A percentile compares a stretch with the other conserved stretches of the same genome.
These are phyloP conservation scores for Microthyrium microscopicum DNA, from an alignment of 2,329 filamentous ascomycete genomes.

Conservation along the genomic window DNA sequence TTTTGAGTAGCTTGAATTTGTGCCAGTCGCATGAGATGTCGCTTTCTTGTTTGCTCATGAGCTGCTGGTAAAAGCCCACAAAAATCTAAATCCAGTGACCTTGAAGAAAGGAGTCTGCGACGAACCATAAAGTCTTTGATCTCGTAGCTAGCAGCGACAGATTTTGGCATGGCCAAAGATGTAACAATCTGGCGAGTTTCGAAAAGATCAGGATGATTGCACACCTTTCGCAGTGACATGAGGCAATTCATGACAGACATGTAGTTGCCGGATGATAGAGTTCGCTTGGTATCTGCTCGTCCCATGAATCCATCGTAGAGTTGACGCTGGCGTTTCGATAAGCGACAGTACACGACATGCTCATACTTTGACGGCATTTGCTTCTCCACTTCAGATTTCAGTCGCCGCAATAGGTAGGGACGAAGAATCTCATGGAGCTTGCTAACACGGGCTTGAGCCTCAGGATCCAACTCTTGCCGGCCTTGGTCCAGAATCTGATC, in stretches of 20 bases:
- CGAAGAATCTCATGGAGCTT: constrained; percentile 89
- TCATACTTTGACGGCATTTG: constrained; percentile 98
- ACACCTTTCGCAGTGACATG: constrained; percentile 94
- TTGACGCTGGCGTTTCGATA: constrained; percentile 89
- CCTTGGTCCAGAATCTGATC: constrained; percentile 94
- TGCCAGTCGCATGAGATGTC: constrained; percentile 26
- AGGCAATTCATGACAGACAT: constrained; percentile 96
- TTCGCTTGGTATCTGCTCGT: constrained; percentile 74
- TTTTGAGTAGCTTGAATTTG: constrained; percentile 46
- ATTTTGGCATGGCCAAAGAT: constrained; percentile 79
- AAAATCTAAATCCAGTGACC: constrained; percentile 52
- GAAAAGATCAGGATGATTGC: constrained; percentile 95
- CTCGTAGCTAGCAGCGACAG: constrained; percentile 58
- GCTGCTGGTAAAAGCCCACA: constrained; percentile 62
- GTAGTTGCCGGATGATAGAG: constrained; percentile 82
- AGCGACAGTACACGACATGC: constrained; percentile 84
- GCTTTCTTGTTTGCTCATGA: constrained; percentile 43
- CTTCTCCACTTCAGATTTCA: constrained; percentile 96
- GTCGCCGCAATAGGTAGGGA: constrained; percentile 73
- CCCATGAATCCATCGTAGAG: constrained; percentile 94
- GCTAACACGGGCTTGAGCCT: constrained; percentile 77
- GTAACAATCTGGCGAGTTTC: constrained; percentile 93
- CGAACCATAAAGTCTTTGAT: constrained; percentile 55
- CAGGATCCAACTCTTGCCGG: constrained; percentile 82
- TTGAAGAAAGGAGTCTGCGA: constrained; percentile 40